phyloP scores from a whole-genome alignment of 2,329 filamentous ascomycete species.

The Hortaea sp. region DNA sequence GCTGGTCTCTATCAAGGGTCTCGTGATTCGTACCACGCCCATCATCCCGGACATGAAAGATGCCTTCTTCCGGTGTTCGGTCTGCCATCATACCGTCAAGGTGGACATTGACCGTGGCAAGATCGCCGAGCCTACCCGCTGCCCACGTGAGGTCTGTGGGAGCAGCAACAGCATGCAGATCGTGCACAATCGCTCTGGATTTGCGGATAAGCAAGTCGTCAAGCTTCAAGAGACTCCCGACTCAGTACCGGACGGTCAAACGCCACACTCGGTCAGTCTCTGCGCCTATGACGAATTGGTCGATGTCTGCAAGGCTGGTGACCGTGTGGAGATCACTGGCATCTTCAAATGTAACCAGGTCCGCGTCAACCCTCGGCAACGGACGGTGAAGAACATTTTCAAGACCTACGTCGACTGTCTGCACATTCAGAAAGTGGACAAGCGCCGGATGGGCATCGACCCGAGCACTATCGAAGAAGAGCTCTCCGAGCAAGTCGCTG shows the following conservation, averaged over 20 bases:
- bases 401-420: conserved; percentile 96
- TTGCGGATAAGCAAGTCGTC: conserved; percentile 97
- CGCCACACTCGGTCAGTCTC: conserved; percentile 90
- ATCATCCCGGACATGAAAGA: conserved; percentile 99
- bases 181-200: conserved; percentile 87
- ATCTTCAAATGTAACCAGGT: conserved; percentile 95
- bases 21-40: conserved; percentile 90
- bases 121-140: conserved; percentile 87
- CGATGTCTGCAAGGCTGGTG: conserved; percentile 95
- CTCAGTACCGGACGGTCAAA: conserved; percentile 87
- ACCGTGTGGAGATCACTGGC: conserved; percentile 87
- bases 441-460: conserved; percentile 86
- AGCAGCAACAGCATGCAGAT: conserved; percentile 96
- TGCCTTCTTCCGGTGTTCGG: conserved; percentile 91
- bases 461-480: conserved; percentile 78
- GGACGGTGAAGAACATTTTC: conserved; percentile 88
- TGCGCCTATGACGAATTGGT: conserved; percentile 96
- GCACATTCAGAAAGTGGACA: conserved; percentile 94
- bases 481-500: conserved; percentile 60
- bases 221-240: conserved; percentile 97
- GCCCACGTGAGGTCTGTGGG: conserved; percentile 70
- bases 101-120: conserved; percentile 91
- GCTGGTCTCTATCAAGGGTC: conserved; percentile 84
- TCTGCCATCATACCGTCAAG: conserved; percentile 83
- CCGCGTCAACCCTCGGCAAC: conserved; percentile 83